These are phyloP conservation scores for Alloteropsis semialata DNA, from an alignment of 176 grass and related monocot genomes.

Conservation along the genomic window DNA sequence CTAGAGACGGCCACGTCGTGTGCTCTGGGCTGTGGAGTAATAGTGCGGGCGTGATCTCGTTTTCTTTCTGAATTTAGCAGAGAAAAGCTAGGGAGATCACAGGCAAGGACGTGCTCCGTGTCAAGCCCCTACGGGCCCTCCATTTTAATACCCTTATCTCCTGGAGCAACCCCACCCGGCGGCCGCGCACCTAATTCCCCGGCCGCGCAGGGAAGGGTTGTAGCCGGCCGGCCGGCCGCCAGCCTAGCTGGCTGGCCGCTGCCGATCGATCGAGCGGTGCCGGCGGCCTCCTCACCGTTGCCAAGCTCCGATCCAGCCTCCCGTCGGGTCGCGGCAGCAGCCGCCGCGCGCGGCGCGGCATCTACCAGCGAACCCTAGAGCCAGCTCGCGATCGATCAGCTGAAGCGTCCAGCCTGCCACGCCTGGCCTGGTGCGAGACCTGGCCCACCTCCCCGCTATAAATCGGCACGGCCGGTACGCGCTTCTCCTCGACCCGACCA, in stretches of 20 bases:
- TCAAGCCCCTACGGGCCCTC: constrained; percentile 37
- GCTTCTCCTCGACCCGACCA: background rate
- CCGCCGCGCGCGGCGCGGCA: background rate
- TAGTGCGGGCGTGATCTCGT: background rate
- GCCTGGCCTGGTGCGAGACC: background rate
- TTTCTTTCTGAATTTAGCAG: background rate
- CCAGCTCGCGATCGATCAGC: background rate
- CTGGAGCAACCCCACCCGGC: constrained; percentile 27
- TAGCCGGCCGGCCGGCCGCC: background rate
- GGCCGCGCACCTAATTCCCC: constrained; percentile 11
- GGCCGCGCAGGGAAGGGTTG: background rate
- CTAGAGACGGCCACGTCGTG: constrained; percentile 18
- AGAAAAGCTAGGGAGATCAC: background rate
- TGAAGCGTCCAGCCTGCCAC: background rate
- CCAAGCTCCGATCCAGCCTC: background rate
- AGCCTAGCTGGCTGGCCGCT: background rate
- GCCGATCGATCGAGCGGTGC: background rate
- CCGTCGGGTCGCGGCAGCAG: background rate
- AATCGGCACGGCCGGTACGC: constrained; percentile 7
- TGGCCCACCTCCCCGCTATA: constrained; percentile 33
- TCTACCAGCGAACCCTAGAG: constrained; percentile 10
- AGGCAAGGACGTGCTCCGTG: constrained; percentile 38
- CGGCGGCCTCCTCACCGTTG: background rate
- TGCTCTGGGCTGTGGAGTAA: background rate
- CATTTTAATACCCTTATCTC: constrained; percentile 47